Conservation (phyloP, 2,329 filamentous ascomycete genomes). For the Fusarium sp. region DNA sequence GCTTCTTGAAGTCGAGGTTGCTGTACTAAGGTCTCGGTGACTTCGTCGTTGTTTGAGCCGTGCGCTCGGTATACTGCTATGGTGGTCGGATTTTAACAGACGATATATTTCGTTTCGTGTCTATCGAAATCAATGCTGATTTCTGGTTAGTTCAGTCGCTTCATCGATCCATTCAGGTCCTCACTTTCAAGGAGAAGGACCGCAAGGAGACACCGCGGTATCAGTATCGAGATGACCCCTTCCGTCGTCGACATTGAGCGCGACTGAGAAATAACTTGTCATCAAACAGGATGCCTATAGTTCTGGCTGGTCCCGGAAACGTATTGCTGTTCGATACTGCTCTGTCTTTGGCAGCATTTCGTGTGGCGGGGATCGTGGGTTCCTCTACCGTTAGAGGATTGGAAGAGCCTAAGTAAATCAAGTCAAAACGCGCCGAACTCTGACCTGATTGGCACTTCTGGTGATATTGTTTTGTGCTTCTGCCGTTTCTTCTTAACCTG, state of each 20-base stretch:
- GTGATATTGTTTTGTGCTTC: conserved; percentile 46
- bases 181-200: not conserved
- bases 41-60: conserved; percentile 55
- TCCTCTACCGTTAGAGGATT: not conserved
- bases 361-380: not conserved
- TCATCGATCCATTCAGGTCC: conserved; percentile 36
- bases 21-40: conserved; percentile 56
- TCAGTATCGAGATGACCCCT: not conserved
- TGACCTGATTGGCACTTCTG: not conserved
- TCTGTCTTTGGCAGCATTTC: not conserved
- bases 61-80: conserved; percentile 54
- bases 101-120: conserved; percentile 51
- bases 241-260: conserved; percentile 28
- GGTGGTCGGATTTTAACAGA: conserved; percentile 56
- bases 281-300: conserved; percentile 47
- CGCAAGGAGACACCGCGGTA: not conserved
- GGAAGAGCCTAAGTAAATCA: not conserved
- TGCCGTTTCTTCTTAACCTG: conserved; percentile 49
- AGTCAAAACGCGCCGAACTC: conserved; percentile 50
- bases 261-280: conserved; percentile 35
- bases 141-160: conserved; percentile 42
- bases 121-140: conserved; percentile 46
- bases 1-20: conserved; percentile 57
- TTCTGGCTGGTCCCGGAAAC: conserved; percentile 45
- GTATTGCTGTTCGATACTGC: conserved; percentile 50